These are phyloP conservation scores for Acidiella bohemica DNA, from an alignment of 495 filamentous ascomycete genomes.

Conservation along the genomic window DNA sequence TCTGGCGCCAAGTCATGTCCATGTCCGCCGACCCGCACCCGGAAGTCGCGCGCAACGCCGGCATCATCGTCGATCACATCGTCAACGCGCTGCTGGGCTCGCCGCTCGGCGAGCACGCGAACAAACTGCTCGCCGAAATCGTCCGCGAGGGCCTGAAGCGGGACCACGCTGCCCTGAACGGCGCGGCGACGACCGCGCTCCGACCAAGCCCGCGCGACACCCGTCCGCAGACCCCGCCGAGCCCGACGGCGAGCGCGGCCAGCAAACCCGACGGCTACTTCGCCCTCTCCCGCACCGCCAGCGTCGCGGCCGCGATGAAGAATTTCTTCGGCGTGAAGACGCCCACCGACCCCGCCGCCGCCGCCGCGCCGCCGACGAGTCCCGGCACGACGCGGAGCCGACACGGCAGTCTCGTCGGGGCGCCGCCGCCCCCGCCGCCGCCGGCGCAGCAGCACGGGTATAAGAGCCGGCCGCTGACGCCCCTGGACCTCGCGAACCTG, in stretches of 20 bases:
- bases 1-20: slow-evolving; percentile 86
- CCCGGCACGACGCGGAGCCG: slow-evolving; percentile 22
- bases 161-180: slow-evolving; percentile 35
- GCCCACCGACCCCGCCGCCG: slow-evolving; percentile 13
- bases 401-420: slow-evolving; percentile 33
- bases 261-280: slow-evolving; percentile 50
- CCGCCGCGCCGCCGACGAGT: slow-evolving; percentile 22
- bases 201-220: slow-evolving; percentile 22
- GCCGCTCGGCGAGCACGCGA: slow-evolving; percentile 53
- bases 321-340: slow-evolving; percentile 43
- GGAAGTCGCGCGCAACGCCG: slow-evolving; percentile 74
- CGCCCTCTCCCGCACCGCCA: slow-evolving; percentile 52
- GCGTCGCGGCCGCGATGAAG: slow-evolving; percentile 59
- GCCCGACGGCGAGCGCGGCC: slow-evolving; percentile 20
- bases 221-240: slow-evolving; percentile 41
- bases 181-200: slow-evolving; percentile 28
- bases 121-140: slow-evolving; percentile 56
- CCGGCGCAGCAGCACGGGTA: too few species aligned
- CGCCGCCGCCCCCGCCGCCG: slow-evolving; percentile 2
- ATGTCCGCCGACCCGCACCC: slow-evolving; percentile 90
- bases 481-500: slow-evolving; percentile 32
- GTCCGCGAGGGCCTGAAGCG: slow-evolving; percentile 20
- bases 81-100: slow-evolving; percentile 65
- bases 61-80: slow-evolving; percentile 68
- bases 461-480: slow-evolving; percentile 13